Evolutionary conservation across 1,139 yeast species (phyloP).

Genomic region (Saccharomyces pastorianus): DNA sequence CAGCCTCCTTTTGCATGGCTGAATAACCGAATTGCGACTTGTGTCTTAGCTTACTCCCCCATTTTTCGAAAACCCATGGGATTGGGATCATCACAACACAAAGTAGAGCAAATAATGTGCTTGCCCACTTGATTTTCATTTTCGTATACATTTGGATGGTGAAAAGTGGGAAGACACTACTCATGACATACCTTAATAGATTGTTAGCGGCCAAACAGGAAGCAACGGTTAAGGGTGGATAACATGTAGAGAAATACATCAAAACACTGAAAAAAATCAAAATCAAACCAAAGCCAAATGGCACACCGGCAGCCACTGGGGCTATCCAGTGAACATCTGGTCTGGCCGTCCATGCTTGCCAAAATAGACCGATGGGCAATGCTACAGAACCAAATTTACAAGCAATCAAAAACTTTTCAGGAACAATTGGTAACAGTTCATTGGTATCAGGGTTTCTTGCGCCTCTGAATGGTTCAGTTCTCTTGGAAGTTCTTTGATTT

Average conservation of each 20-base stretch:
- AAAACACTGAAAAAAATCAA: slow-evolving; percentile 66
- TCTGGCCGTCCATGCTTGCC: slow-evolving; percentile 77
- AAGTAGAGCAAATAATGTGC: slow-evolving; percentile 64
- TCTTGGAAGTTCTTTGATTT: slow-evolving; percentile 14
- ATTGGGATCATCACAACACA: slow-evolving; percentile 63
- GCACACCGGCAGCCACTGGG: slow-evolving; percentile 65
- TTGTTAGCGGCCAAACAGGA: slow-evolving; percentile 78
- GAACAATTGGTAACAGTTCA: slow-evolving; percentile 38
- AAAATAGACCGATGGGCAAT: slow-evolving; percentile 62
- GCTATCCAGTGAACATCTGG: slow-evolving; percentile 66
- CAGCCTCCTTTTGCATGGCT: slow-evolving; percentile 31
- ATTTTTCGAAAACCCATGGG: slow-evolving; percentile 53
- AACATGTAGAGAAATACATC: slow-evolving; percentile 62
- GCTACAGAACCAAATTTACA: slow-evolving; percentile 55
- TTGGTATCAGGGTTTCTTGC: slow-evolving; percentile 40
- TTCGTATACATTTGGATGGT: slow-evolving; percentile 67
- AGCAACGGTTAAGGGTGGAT: slow-evolving; percentile 68
- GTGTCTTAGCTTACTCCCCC: slow-evolving; percentile 47
- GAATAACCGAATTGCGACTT: slow-evolving; percentile 52
- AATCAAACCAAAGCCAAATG: slow-evolving; percentile 69
- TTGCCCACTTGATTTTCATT: slow-evolving; percentile 69
- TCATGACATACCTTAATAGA: slow-evolving; percentile 49
- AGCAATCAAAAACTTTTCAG: slow-evolving; percentile 38
- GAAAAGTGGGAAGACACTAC: slow-evolving; percentile 65
- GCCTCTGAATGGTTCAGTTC: slow-evolving; percentile 27